Conservation (phyloP, 345 rosid species). For the Linum trigynum region DNA sequence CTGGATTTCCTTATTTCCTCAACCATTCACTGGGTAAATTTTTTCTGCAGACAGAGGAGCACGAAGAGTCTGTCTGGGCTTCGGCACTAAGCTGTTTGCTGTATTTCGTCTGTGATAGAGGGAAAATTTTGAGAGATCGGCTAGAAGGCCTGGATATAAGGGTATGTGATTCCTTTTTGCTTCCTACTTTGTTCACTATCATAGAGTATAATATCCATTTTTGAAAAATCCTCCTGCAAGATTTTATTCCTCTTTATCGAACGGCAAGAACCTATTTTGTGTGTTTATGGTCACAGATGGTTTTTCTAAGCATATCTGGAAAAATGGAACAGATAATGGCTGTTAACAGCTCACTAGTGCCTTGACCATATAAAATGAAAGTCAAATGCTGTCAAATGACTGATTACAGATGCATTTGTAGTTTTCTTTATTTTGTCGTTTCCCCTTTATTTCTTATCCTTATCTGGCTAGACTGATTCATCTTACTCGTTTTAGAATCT, state of each 20-base stretch:
- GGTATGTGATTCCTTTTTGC: constrained; percentile 31
- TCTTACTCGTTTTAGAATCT: no score
- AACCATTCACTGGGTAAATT: not conserved
- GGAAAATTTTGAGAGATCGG: constrained; percentile 65
- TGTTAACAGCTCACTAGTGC: no score
- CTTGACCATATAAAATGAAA: no score
- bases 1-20: not conserved
- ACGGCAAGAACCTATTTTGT: not conserved
- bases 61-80: constrained; percentile 92
- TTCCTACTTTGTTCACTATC: not conserved
- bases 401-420: no score
- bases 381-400: no score
- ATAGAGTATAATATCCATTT: not conserved
- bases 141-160: constrained; percentile 96
- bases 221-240: not conserved
- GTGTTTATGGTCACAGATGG: not conserved
- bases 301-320: not conserved
- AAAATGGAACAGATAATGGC: not conserved
- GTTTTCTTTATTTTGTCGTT: no score
- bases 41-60: constrained; percentile 58
- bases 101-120: constrained; percentile 86
- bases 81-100: constrained; percentile 94
- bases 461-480: no score
- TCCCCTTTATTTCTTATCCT: no score
- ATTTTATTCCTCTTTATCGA: not conserved